Base-by-base conservation (phyloP, 2,329 filamentous ascomycete genomes). In the Colletotrichum sp. region DNA sequence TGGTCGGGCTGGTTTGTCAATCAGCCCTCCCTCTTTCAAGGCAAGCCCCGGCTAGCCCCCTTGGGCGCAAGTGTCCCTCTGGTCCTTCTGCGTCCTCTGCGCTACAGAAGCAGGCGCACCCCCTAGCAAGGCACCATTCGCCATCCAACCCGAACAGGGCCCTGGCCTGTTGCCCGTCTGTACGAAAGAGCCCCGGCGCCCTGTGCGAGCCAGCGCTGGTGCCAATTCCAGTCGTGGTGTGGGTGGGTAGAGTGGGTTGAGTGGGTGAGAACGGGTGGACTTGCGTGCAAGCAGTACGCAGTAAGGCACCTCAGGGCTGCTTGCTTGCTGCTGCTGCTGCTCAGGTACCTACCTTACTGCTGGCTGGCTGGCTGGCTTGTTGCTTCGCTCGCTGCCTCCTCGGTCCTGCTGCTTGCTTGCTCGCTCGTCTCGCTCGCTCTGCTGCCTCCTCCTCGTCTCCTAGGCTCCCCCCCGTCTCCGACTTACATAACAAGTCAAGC, bases 401-500 rank as follows among this genome's bases (percentile, higher is more conserved):
- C 44, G 44, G 44, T 49, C 44, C 34, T 30, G 39, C 64, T 66
- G 36, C 16, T 44, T 44, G 39, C 18, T 44, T 21, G 44, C 44
- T 49, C 44, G 63, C 39, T 21, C 21, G 32, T 36, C 62, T 74
- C 44, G 39, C 52, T 57, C 30, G 57, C 36, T 30, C 68, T 26
- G 71, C 74, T 49, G 68, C 60, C 68, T 72, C 62, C 66, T 75
- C 62, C 36, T 76, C 64, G 71, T 77, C 64, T 77, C 60, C 75
- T 30, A 77, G 72, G 75, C 60, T 66, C 44, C 63, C 59, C 72
- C 75, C 75, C 71, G 71, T 75, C 60, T 63, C 70, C 63, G 62
- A 74, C 75, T 77, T 77, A 77, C 75, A 77, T 77, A 77, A 77
- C 75, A 77, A 77, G 66, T 77, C 71, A 59, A 71, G 75, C 75